phyloP scores from a whole-genome alignment of 2,329 filamentous ascomycete species.

The Alternaria incomplexa region DNA sequence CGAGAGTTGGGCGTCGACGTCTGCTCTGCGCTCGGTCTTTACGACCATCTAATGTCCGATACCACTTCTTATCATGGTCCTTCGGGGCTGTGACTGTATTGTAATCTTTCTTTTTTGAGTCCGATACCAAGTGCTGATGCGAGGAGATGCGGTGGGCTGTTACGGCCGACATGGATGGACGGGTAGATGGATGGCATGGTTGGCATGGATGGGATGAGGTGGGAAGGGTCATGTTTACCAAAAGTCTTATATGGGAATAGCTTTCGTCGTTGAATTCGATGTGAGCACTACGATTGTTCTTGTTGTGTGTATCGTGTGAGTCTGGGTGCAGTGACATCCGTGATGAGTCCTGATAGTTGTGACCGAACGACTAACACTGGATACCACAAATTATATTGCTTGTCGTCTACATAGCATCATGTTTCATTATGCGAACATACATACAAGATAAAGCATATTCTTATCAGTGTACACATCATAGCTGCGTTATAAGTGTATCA shows the following conservation, averaged over 20 bases:
- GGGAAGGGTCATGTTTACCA: conserved; percentile 14
- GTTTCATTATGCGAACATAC: not conserved
- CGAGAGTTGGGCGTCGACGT: conserved; percentile 31
- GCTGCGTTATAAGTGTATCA: not conserved
- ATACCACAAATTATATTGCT: not conserved
- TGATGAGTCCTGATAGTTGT: not conserved
- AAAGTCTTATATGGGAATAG: conserved; percentile 16
- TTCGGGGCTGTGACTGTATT: conserved; percentile 26
- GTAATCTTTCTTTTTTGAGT: conserved; percentile 30
- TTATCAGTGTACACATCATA: not conserved
- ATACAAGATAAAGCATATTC: not conserved
- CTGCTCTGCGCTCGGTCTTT: conserved; percentile 29
- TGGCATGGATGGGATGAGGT: not conserved
- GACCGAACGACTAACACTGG: not conserved
- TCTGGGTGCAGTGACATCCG: not conserved
- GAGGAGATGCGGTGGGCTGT: not conserved
- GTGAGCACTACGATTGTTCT: not conserved
- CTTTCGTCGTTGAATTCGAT: conserved; percentile 6
- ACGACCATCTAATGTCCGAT: conserved; percentile 46
- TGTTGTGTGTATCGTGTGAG: too few relatives aligned
- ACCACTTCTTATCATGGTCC: conserved; percentile 22
- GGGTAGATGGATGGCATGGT: not conserved
- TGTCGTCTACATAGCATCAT: not conserved
- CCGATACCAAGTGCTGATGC: conserved; percentile 30
- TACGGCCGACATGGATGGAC: conserved; percentile 1